Percentiles rank a stretch among this genome's conserved stretches.
Evolutionary conservation across 208 protist species (phyloP).

Genomic region (Leishmania braziliensis): DNA sequence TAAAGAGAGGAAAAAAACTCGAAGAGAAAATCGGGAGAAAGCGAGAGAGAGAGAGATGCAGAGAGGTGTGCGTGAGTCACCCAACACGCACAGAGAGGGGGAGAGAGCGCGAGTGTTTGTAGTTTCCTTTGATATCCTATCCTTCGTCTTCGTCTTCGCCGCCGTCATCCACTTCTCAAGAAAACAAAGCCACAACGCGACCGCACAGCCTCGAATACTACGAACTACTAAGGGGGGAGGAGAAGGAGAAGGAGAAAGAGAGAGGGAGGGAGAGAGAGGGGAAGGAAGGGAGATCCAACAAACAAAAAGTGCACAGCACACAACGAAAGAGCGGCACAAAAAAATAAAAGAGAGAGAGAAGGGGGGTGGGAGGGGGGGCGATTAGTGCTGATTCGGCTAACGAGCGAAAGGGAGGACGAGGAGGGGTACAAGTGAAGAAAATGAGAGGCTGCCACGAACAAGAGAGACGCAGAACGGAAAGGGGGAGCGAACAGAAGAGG

Average conservation of each 20-base stretch:
- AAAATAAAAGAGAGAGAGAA: background rate
- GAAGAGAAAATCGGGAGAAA: background rate
- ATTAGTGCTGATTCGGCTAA: background rate
- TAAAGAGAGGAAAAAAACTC: background rate
- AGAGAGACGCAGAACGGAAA: background rate
- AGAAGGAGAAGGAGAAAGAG: background rate
- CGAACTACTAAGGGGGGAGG: background rate
- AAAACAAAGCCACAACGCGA: background rate
- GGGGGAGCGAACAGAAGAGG: background rate
- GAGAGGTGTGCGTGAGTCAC: background rate
- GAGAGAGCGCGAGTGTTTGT: background rate
- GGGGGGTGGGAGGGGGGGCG: background rate
- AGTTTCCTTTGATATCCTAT: background rate
- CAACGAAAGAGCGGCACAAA: background rate
- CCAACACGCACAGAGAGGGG: background rate
- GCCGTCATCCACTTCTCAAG: background rate
- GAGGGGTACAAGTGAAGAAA: background rate
- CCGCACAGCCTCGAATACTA: background rate
- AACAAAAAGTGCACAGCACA: no score
- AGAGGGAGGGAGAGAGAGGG: background rate
- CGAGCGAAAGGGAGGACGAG: background rate
- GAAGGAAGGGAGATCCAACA: no score
- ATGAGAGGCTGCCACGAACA: background rate
- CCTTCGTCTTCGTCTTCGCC: background rate
- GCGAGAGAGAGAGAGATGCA: background rate